A percentile compares a stretch with the other conserved stretches of the same genome.
Conservation (phyloP, 1,284 basidiomycete genomes). For the Vanrija humicola region DNA sequence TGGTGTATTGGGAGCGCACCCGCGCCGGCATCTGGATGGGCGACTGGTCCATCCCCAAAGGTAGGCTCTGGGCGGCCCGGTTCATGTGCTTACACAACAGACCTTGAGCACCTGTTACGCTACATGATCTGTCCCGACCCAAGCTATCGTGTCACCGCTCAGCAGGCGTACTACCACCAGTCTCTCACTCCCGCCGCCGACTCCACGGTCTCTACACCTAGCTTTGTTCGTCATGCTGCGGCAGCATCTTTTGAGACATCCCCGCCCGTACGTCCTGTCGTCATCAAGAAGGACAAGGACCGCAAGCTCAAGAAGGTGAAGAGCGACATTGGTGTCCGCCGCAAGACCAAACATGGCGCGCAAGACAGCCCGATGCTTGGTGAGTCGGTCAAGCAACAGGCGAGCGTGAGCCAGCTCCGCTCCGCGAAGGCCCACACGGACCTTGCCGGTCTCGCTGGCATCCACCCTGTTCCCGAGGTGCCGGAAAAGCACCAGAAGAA, state of each 20-base stretch:
- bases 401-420: slow-evolving; percentile 11
- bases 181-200: slow-evolving; percentile 18
- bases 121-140: slow-evolving; percentile 45
- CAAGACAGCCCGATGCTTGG: slow-evolving; percentile 20
- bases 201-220: slow-evolving; percentile 40
- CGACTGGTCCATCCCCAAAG: slow-evolving; percentile 64
- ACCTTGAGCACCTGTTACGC: slow-evolving; percentile 36
- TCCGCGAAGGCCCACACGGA: background rate
- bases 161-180: slow-evolving; percentile 40
- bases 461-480: slow-evolving; percentile 7
- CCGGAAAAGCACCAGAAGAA: background rate
- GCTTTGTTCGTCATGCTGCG: slow-evolving; percentile 41
- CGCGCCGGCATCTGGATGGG: slow-evolving; percentile 78
- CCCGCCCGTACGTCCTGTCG: background rate
- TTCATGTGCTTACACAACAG: slow-evolving; percentile 10
- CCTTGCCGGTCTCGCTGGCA: background rate
- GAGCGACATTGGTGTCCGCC: slow-evolving; percentile 16
- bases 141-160: slow-evolving; percentile 33
- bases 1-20: slow-evolving; percentile 77
- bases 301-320: slow-evolving; percentile 12
- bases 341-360: slow-evolving; percentile 14
- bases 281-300: slow-evolving; percentile 6
- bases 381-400: slow-evolving; percentile 41
- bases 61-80: slow-evolving; percentile 24
- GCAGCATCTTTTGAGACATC: slow-evolving; percentile 4